A percentile compares a stretch with the other conserved stretches of the same genome.
phyloP scores from a whole-genome alignment of 139 green algal species.

The Coelastrella sp. region DNA sequence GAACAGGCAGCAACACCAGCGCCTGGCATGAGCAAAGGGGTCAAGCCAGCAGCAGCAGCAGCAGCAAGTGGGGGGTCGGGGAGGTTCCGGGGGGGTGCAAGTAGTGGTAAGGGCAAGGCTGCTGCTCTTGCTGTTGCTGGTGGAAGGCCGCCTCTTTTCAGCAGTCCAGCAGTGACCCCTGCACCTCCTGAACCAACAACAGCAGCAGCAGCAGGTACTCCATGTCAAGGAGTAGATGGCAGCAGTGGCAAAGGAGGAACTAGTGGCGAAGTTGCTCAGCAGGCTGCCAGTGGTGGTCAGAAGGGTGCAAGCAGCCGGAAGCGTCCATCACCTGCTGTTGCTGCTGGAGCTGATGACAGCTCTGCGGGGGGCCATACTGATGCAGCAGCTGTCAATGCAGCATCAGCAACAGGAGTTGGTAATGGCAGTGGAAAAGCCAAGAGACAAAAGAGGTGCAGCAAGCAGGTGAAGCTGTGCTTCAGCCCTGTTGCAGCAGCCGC shows the following conservation, averaged over 20 bases:
- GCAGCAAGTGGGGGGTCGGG: not conserved
- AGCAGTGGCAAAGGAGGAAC: not conserved
- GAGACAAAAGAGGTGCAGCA: not conserved
- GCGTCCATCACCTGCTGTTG: not conserved
- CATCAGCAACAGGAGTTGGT: not conserved
- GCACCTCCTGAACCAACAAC: not conserved
- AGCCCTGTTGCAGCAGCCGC: not conserved
- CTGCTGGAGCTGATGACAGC: not conserved
- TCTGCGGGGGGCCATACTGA: not conserved
- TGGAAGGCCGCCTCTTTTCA: not conserved
- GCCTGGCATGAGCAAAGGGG: not conserved
- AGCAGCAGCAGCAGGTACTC: not conserved
- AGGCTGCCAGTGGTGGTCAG: slow-evolving; percentile 3
- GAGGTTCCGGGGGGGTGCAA: not conserved
- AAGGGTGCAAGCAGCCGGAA: not conserved
- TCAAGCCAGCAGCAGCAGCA: not conserved
- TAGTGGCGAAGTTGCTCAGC: too few species aligned
- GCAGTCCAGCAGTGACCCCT: slow-evolving; percentile 5
- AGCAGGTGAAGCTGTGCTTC: slow-evolving; percentile 29
- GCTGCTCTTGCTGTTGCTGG: not conserved
- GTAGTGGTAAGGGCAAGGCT: not conserved
- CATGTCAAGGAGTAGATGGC: not conserved
- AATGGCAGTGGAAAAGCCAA: not conserved
- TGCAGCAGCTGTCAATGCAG: not conserved
- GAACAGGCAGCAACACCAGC: not conserved